Base-by-base conservation (phyloP, 208 protist species). In the Crithidia bombi region DNA sequence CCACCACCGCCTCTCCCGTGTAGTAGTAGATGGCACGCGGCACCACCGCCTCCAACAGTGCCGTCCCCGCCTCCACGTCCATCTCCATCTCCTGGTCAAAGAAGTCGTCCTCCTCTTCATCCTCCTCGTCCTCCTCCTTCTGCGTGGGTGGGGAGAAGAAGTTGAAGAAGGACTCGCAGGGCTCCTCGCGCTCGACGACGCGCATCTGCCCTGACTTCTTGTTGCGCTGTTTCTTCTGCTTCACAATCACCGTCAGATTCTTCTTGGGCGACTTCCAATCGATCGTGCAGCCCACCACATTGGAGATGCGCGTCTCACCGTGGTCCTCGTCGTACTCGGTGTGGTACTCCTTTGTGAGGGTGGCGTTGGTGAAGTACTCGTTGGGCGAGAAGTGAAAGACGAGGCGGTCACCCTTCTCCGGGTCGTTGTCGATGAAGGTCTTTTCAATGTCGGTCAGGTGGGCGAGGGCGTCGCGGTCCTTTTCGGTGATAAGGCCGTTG, bases 81-180 rank as follows among this genome's bases (percentile, higher is more conserved):
- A 83, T 77, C 57, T 92, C 85, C 67, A 89, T 69, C 58, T 94
- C 85, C 43, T 91, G 76, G 21, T 90, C 81, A 28, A 79, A 65
- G 10, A 88, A 77, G 30, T 88, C 79, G 15, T 85, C 82, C 5
- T 83, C 84, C 15, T 83, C 83, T 3, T 86, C 83, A 6, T 87
- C 65, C n/a, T 89, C 81, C 1, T 86, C 74, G n/a, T 83, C 70
- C n/a, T 87, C 82, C 14, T 82, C 59, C 19, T 78, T 19, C 15
- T 69, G 35, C 38, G 86, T 69, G 19, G 89, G 91, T 17, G 92
- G 78, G 10, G 57, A 84, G 75, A 98, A 98, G 87, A 98, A 97
- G 73, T 91, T 91, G 65, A 98, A 98, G 82, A 98, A 98, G 32
- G 86, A 94, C 32, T 86, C 79, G 39, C 82, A 89, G 32, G 87